phyloP scores from a whole-genome alignment of 1,139 yeast species.

The Candida anutae region DNA sequence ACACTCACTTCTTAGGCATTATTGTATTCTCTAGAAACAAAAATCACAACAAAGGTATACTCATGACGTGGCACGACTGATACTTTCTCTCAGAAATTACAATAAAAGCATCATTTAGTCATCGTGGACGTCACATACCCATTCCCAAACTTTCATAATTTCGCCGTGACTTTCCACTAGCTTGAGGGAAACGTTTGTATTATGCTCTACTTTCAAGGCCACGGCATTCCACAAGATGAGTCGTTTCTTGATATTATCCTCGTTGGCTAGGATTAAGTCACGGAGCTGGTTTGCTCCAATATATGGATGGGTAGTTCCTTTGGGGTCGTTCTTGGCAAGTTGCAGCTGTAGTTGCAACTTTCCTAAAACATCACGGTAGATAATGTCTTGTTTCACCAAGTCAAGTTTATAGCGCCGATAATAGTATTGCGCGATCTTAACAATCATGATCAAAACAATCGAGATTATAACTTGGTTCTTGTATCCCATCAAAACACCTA shows the following conservation, averaged over 20 bases:
- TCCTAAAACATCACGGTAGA: constrained; percentile 37
- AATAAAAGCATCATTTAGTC: no score
- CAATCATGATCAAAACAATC: constrained; percentile 12
- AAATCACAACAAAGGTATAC: no score
- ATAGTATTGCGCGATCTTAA: constrained; percentile 22
- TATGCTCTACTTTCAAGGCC: constrained; percentile 51
- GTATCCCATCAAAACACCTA: constrained; percentile 40
- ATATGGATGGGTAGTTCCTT: constrained; percentile 30
- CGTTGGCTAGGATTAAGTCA: constrained; percentile 52
- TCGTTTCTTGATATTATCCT: constrained; percentile 36
- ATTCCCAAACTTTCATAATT: constrained; percentile 83
- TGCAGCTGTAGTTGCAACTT: constrained; percentile 37
- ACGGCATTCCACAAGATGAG: constrained; percentile 59
- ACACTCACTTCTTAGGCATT: no score
- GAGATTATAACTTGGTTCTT: constrained; percentile 27
- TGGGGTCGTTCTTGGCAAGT: constrained; percentile 23
- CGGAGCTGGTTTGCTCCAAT: constrained; percentile 73
- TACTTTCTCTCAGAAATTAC: no score
- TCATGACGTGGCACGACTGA: no score
- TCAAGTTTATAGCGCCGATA: constrained; percentile 24
- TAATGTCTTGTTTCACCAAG: constrained; percentile 22
- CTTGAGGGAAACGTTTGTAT: constrained; percentile 52
- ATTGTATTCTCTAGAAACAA: no score
- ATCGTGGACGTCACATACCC: constrained; percentile 55
- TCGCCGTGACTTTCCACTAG: constrained; percentile 78